phyloP scores from a whole-genome alignment of 345 rosid genomes.

The Pistacia vera region DNA sequence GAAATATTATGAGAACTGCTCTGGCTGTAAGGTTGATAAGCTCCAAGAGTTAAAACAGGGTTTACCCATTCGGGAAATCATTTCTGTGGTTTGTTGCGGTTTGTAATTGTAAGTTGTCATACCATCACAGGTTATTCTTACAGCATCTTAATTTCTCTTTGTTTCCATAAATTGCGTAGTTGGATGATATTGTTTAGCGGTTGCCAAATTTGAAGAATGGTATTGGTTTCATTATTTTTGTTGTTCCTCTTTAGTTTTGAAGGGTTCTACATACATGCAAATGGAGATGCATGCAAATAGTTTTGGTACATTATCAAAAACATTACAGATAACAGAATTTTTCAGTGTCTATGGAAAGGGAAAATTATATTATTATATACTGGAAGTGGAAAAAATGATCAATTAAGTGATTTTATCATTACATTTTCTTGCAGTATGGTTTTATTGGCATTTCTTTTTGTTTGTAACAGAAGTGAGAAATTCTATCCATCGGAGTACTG shows the following conservation, averaged over 20 bases:
- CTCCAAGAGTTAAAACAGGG: constrained; percentile 52
- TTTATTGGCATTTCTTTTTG: neutral
- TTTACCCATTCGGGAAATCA: constrained; percentile 57
- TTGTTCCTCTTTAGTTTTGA: too few relatives aligned
- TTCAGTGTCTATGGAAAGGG: neutral
- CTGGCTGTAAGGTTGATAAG: constrained; percentile 82
- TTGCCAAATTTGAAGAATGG: too few relatives aligned
- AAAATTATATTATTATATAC: neutral
- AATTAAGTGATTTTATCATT: neutral
- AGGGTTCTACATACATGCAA: too few relatives aligned
- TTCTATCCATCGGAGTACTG: too few relatives aligned
- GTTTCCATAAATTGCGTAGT: neutral
- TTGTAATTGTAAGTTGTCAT: constrained; percentile 45
- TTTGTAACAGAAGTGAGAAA: neutral
- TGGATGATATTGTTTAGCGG: too few relatives aligned
- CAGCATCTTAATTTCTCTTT: neutral
- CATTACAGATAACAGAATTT: neutral
- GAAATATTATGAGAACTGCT: constrained; percentile 63
- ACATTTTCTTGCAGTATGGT: neutral
- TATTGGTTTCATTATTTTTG: too few relatives aligned
- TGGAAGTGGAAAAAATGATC: neutral
- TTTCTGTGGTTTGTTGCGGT: constrained; percentile 81
- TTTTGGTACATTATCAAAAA: neutral
- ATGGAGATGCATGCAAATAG: neutral
- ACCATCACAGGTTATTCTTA: neutral